These are phyloP conservation scores for Isabelozyma heimii DNA, from an alignment of 805 yeast species.

Conservation along the genomic window DNA sequence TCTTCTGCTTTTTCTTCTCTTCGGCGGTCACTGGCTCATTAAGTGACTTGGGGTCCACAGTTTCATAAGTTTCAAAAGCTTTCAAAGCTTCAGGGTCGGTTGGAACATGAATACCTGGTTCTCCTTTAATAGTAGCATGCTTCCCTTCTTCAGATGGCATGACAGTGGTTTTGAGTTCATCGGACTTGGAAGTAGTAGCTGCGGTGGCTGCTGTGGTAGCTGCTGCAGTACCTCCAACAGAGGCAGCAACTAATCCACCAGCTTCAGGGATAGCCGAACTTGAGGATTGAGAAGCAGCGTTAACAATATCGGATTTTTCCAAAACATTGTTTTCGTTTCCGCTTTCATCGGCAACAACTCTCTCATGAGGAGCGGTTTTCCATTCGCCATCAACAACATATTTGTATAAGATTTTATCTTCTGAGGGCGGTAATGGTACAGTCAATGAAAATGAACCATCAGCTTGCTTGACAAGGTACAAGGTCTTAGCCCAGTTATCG, in stretches of 20 bases:
- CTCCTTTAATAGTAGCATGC: conserved; percentile 49
- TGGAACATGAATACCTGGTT: conserved; percentile 74
- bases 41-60: conserved; percentile 48
- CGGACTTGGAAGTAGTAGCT: conserved; percentile 17
- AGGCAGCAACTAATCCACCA: conserved; percentile 21
- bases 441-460: conserved; percentile 61
- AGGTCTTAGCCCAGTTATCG: conserved; percentile 61
- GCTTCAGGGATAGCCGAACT: conserved; percentile 31
- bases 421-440: conserved; percentile 50
- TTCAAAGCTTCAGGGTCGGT: conserved; percentile 58
- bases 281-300: conserved; percentile 7
- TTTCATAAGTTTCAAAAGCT: conserved; percentile 59
- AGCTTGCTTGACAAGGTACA: conserved; percentile 57
- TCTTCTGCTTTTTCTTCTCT: conserved; percentile 41
- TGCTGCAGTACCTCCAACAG: conserved; percentile 13
- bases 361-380: conserved; percentile 41
- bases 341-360: conserved; percentile 43
- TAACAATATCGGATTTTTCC: conserved; percentile 31
- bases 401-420: conserved; percentile 47
- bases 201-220: conserved; percentile 44
- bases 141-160: conserved; percentile 44
- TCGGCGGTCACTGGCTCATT: conserved; percentile 40
- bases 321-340: conserved; percentile 56
- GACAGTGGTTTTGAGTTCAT: conserved; percentile 35
- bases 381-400: conserved; percentile 73